Base-by-base conservation (phyloP, 768 basidiomycete genomes). In the Amanita pseudoporphyria region DNA sequence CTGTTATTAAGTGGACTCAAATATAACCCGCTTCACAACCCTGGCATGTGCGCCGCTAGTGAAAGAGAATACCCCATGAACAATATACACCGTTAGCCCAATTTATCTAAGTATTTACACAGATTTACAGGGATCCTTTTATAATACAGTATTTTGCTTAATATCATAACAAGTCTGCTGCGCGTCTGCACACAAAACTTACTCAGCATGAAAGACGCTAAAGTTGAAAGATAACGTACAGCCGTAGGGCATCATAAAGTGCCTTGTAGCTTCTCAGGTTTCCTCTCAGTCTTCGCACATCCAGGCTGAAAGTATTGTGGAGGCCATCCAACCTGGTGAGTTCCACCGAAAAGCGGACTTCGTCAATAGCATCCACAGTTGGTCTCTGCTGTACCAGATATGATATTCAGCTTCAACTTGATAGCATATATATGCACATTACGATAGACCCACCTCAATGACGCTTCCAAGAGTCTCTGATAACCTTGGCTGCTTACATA, bases 311-410 rank as follows among this genome's bases (percentile, higher is more conserved):
- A 28, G 90, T 87, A 53, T 82, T 84, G 51, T 82, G 81, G 50
- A 97, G 72, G 49, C 87, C 81, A 56, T 84, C 82, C 52, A 98
- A 71, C 54, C 82, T 73, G 18, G 94, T 96, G 36, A 98, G 69
- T 70, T 98, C 95, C 51, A 96, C 82, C 3, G 84, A 87, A 69
- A 97, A 95, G 51, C 87, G 81, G 51, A 98, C 88, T 73, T 97
- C 94, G 58, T 88, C 94, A 31, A 84, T 86, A 32, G 78, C 72
- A 59, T 97, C 94, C 51, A 84, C 77, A 5, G 74, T 60, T 32
- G 64, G 55, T 18, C 22, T n/a, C 14, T 7, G 37, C 30, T 33
- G 37, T 24, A 5, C n/a, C 32, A 47, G 7, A 28, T 28, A 40
- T 24, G 22, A n/a, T n/a, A n/a, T n/a, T 21, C 5, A 22, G 7